Evolutionary conservation across 345 rosid species (phyloP).

Genomic region (Populus ilicifolia): DNA sequence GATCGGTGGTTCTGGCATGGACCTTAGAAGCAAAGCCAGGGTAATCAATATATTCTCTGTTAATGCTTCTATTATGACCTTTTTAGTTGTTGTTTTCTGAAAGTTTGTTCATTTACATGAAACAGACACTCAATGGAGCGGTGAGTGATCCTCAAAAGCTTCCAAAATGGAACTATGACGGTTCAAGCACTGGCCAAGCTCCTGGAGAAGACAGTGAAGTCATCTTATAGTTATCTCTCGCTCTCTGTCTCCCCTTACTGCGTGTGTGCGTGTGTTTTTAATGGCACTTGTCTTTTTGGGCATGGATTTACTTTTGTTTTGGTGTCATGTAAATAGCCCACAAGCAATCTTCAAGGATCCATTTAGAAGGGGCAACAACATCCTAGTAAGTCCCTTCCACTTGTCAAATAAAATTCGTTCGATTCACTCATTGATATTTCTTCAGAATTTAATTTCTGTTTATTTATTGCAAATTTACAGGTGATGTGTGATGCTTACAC

Average conservation of each 20-base stretch:
- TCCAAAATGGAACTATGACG: conserved; percentile 28
- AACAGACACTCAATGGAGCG: conserved; percentile 8
- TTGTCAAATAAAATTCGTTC: too few relatives aligned
- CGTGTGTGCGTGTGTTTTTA: neutral
- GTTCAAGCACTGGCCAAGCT: conserved; percentile 21
- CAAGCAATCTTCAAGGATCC: conserved; percentile 85
- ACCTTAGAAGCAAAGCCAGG: conserved; percentile 26
- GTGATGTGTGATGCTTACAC: conserved; percentile 95
- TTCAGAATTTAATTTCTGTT: neutral
- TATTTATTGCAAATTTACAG: conserved; percentile 19
- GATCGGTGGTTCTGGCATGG: conserved; percentile 29
- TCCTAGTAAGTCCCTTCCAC: conserved; percentile 49
- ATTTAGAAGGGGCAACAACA: conserved; percentile 81
- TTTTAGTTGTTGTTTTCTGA: neutral
- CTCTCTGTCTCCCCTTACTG: neutral
- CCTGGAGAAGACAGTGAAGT: conserved; percentile 26
- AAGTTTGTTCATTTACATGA: neutral
- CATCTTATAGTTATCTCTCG: conserved; percentile 14
- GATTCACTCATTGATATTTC: neutral
- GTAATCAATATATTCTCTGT: neutral
- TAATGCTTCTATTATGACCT: neutral
- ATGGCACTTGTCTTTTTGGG: neutral
- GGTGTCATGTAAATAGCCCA: conserved; percentile 1
- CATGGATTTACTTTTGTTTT: neutral
- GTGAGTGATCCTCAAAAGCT: conserved; percentile 13